Percentiles rank a stretch among this genome's conserved stretches.
phyloP scores from a whole-genome alignment of 2,329 filamentous ascomycete species.

The Verticillium longisporum region DNA sequence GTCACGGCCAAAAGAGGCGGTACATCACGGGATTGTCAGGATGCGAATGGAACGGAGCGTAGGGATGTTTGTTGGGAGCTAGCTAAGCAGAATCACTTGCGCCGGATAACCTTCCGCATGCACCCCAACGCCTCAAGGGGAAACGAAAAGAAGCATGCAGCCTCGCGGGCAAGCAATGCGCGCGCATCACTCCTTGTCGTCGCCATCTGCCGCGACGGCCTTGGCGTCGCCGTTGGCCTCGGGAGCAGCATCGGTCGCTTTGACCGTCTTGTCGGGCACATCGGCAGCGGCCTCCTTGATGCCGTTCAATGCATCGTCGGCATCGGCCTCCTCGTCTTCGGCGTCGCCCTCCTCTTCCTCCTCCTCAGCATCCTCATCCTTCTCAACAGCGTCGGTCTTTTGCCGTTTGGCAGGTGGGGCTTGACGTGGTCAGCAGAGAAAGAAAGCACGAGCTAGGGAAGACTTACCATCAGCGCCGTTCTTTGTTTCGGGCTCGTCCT shows the following conservation, averaged over 20 bases:
- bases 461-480: slow-evolving; percentile 29
- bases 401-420: slow-evolving; percentile 45
- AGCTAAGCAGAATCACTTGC: not conserved
- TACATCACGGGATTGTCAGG: not conserved
- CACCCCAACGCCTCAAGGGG: not conserved
- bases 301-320: slow-evolving; percentile 13
- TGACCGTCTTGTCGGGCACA: slow-evolving; percentile 11
- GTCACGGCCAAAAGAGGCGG: too few species aligned
- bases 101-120: not conserved
- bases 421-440: slow-evolving; percentile 18
- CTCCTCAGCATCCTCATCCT: slow-evolving; percentile 20
- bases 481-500: slow-evolving; percentile 6
- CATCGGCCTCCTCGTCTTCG: slow-evolving; percentile 14
- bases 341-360: slow-evolving; percentile 15
- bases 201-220: slow-evolving; percentile 13
- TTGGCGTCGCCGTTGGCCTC: slow-evolving; percentile 16
- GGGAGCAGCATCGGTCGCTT: slow-evolving; percentile 14
- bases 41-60: not conserved
- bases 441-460: not conserved
- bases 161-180: not conserved
- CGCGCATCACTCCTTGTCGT: slow-evolving; percentile 8
- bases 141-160: not conserved
- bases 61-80: not conserved
- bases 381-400: slow-evolving; percentile 34
- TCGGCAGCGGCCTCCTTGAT: slow-evolving; percentile 17